Evolutionary conservation across 2,329 filamentous ascomycete species (phyloP), one percentile per base, ranked within the genome.

Genomic region (Penicillium sp.): DNA sequence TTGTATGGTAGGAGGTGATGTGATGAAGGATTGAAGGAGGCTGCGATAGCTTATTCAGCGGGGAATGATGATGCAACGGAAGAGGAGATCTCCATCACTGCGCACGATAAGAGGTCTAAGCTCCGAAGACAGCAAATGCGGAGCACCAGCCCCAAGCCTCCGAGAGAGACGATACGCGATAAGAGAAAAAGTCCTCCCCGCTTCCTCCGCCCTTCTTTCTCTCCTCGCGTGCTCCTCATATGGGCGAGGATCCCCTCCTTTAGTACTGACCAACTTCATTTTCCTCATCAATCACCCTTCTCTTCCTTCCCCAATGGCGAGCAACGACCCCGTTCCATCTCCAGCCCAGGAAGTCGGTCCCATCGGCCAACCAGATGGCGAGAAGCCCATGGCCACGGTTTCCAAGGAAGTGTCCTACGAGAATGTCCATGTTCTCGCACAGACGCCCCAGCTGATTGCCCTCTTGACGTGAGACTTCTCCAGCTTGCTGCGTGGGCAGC

Each of bases 361-460:
- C 51, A 84, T 89, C 65, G 97, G 97, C 79, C 87, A 88, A 60
- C 83, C 89, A 28, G 86, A 89, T 64, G 88, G 86, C 68, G 87
- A 94, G 76, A 96, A 94, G 76, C 93, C 92, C 44, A 90, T 86
- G 61, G 93, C 93, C 13, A 98, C 93, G 2, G 90, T 98, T 45
- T 99, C 95, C 13, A 93, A 89, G 60, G 85, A 88, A 63, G 88
- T 97, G 42, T 81, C 88, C 49, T 89, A 92, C 73, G 89, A 93
- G 65, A 97, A 96, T 82, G 92, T 99, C 68, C 90, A 93, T 76
- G 90, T 96, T 67, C 84, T 99, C 50, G 87, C 91, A 33, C 95
- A 98, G 81, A 97, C 95, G 12, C 93, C 95, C 53, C 95, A 99
- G 83, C 86, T 99, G 68, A 99, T 99, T 81, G 93, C 95, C 68